These are phyloP conservation scores for Ceratobasidium papillatum DNA, from an alignment of 1,284 basidiomycete species.

Conservation along the genomic window DNA sequence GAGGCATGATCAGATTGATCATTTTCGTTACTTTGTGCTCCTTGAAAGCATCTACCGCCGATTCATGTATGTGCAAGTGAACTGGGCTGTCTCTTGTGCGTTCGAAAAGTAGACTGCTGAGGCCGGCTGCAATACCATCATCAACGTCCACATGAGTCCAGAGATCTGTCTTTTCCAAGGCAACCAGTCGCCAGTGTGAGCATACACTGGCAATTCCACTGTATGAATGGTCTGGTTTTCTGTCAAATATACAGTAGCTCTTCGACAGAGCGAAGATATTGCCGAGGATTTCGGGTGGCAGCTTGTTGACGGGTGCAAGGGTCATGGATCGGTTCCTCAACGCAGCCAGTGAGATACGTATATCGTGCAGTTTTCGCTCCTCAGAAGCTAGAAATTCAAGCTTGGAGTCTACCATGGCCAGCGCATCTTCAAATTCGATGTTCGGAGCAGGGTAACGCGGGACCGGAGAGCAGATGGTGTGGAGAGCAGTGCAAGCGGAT, in stretches of 20 bases:
- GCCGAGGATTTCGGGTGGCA: not conserved
- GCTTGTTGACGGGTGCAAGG: not conserved
- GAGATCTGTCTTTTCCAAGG: not conserved
- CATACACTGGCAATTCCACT: not conserved
- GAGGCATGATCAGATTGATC: not conserved
- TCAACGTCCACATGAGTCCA: not conserved
- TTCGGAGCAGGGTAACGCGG: not conserved
- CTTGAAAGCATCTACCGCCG: not conserved
- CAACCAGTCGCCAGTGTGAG: not conserved
- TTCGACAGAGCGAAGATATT: not conserved
- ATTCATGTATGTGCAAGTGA: not conserved
- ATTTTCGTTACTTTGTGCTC: not conserved
- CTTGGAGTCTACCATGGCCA: not conserved
- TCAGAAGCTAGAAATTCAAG: not conserved
- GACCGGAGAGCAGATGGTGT: not conserved
- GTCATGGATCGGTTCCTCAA: not conserved
- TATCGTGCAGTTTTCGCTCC: not conserved
- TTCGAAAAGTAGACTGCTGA: not conserved
- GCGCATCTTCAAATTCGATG: not conserved
- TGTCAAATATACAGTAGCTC: not conserved
- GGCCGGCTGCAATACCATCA: not conserved
- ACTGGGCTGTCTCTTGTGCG: not conserved
- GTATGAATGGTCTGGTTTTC: not conserved
- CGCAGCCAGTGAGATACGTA: not conserved
- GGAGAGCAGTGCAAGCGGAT: not conserved